Evolutionary conservation across 1,139 yeast species (phyloP).

Genomic region (Zygoascus hellenicus): DNA sequence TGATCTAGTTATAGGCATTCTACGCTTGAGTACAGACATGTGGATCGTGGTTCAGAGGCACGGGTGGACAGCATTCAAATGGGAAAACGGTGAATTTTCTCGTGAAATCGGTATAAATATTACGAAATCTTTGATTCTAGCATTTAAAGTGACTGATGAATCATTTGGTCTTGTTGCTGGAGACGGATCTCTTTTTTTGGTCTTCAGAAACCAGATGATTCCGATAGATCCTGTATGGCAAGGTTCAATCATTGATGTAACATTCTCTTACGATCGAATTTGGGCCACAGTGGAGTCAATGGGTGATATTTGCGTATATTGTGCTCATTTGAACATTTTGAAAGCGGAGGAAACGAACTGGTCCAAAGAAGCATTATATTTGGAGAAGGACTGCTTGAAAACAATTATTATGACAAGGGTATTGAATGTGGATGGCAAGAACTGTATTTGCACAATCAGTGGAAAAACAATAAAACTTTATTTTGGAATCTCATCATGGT

Average conservation of each 20-base stretch:
- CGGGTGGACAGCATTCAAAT: conserved; percentile 24
- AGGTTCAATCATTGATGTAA: conserved; percentile 6
- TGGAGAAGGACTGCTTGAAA: conserved; percentile 7
- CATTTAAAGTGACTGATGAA: background rate
- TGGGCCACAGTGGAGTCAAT: conserved; percentile 12
- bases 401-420: background rate
- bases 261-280: conserved; percentile 2
- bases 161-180: conserved; percentile 22
- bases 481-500: conserved; percentile 1
- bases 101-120: conserved; percentile 16
- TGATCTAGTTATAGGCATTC: conserved; percentile 16
- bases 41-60: conserved; percentile 23
- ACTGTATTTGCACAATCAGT: background rate
- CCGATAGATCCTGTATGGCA: conserved; percentile 22
- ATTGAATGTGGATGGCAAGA: background rate
- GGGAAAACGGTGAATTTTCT: conserved; percentile 22
- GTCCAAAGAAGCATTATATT: conserved; percentile 5
- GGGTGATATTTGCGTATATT: conserved; percentile 7
- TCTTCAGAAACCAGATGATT: conserved; percentile 21
- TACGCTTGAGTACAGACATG: conserved; percentile 17
- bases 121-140: conserved; percentile 13
- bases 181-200: conserved; percentile 23
- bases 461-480: background rate
- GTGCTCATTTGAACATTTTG: background rate
- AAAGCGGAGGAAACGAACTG: conserved; percentile 10